Percentiles rank a stretch among this genome's conserved stretches.
phyloP scores from a whole-genome alignment of 225 moss, liverwort and hornwort species.

The Pseudoscleropodium purum region DNA sequence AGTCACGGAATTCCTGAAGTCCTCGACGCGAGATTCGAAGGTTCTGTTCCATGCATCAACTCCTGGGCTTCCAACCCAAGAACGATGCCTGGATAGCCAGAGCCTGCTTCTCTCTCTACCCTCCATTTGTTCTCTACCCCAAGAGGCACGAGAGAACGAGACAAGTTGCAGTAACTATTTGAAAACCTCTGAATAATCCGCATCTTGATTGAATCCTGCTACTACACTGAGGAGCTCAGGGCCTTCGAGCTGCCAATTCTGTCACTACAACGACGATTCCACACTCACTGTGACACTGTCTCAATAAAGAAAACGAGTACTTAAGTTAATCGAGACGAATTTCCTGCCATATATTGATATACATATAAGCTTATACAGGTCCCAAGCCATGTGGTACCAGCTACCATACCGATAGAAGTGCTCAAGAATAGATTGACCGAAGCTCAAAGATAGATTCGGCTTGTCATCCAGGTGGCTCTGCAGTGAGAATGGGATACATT shows the following conservation, averaged over 20 bases:
- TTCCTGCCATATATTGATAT: background rate
- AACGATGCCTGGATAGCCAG: background rate
- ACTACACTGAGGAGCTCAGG: background rate
- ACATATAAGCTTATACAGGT: background rate
- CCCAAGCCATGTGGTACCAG: background rate
- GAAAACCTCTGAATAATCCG: background rate
- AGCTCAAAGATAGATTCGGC: background rate
- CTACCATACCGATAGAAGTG: background rate
- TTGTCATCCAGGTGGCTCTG: background rate
- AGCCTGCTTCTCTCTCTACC: background rate
- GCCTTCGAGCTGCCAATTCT: background rate
- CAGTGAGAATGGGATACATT: background rate
- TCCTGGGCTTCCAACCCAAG: background rate
- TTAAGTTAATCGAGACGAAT: too few species aligned
- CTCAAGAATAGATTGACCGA: background rate
- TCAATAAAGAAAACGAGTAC: background rate
- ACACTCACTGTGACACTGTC: background rate
- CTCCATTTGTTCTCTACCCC: background rate
- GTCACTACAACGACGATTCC: background rate
- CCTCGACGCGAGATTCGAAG: background rate
- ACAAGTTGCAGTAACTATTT: background rate
- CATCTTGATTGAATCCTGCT: background rate
- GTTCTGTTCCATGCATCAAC: background rate
- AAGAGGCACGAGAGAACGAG: background rate
- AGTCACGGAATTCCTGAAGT: background rate